Conservation (phyloP, 495 filamentous ascomycete species). For the Trichoderma orchidacearum region DNA sequence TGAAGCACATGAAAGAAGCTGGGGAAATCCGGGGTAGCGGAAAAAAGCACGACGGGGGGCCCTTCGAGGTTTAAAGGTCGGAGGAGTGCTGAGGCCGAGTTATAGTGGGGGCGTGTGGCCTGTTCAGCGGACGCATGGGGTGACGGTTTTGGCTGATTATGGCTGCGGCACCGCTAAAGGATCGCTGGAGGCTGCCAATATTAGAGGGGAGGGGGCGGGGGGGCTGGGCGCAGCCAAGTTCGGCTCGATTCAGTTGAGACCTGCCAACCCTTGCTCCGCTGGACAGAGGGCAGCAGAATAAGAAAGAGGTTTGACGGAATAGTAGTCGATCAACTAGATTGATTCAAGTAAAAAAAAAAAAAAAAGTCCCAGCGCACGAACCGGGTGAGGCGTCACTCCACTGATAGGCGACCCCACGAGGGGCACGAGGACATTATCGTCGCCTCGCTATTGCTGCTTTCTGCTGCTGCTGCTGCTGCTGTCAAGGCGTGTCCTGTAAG, state of each 20-base stretch:
- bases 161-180: not conserved
- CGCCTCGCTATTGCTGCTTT: too few relatives aligned
- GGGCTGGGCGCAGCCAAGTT: not conserved
- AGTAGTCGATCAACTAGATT: too few relatives aligned
- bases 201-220: not conserved
- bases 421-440: not conserved
- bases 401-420: not conserved
- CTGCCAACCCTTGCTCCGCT: too few relatives aligned
- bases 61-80: not conserved
- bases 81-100: not conserved
- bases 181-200: not conserved
- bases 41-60: not conserved
- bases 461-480: too few relatives aligned
- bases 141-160: not conserved
- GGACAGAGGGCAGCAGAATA: not conserved
- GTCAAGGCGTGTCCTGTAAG: not conserved
- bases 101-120: too few relatives aligned
- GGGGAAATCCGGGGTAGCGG: not conserved
- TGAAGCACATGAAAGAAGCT: not conserved
- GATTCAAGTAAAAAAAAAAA: too few relatives aligned
- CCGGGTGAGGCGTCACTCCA: not conserved
- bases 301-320: too few relatives aligned
- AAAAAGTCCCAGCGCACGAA: not conserved
- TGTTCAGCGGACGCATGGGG: not conserved
- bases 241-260: too few relatives aligned